Evolutionary conservation across 1,284 basidiomycete genomes (phyloP), one percentile per base, ranked within the genome.

Genomic region (Taiwanofungus camphoratus): DNA sequence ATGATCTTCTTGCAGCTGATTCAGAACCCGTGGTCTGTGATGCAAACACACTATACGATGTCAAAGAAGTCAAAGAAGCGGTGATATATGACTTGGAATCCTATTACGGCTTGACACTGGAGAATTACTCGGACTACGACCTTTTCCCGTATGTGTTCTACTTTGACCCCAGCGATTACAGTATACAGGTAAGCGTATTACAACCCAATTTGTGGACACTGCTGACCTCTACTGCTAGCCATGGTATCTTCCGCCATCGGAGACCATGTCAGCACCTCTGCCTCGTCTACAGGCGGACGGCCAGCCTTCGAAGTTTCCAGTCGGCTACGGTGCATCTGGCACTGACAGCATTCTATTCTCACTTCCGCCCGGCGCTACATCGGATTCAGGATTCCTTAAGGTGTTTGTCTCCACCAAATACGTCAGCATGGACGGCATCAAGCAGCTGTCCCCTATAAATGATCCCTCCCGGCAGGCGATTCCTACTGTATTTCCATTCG

Each of bases 311-410:
- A 32, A 18, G 21, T 22, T 50, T 6, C 22, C 33, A 4, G 35
- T 50, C n/a, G 48, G 48, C 13, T 34, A 45, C 18, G 26, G 21
- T 5, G 20, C 30, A 12, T 32, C 38, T 24, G 41, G 32, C 3
- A 39, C 36, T 11, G 35, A 32, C 12, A 42, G 41, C 33, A 23
- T 50, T 15, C 22, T 15, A 11, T 50, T 50, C 23, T 40, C 32
- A 15, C 32, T 50, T 12, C 36, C 36, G 3, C 5, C 16, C 5
- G 38, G 34, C 4, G 23, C 23, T 23, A 30, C 36, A 24, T 15
- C 29, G n/a, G 48, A 50, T 29, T 39, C 44, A 4, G 45, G 48
- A 18, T 50, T 43, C 27, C 29, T 46, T 13, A 50, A 50, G 38
- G 34, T 46, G 0, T 50, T 41, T 19, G 18, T 50, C 4, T 46